Conservation (phyloP, 2,329 filamentous ascomycete species). For the Aspergillus neoniger region DNA sequence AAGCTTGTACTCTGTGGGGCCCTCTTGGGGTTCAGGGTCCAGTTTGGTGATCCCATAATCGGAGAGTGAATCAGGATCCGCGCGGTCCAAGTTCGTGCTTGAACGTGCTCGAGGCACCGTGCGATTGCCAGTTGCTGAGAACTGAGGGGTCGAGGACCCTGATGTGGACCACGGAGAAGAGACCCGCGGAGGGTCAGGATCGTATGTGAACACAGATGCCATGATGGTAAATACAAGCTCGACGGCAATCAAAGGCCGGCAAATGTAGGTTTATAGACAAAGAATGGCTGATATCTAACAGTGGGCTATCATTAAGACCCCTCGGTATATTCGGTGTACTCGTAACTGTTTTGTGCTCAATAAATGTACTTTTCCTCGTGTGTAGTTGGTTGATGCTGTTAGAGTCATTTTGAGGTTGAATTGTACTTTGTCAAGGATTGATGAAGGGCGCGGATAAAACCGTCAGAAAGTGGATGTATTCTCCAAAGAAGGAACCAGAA, state of each 20-base stretch:
- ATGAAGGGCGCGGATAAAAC: background rate
- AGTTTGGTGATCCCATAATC: slow-evolving; percentile 73
- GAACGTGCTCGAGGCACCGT: slow-evolving; percentile 31
- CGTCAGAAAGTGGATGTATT: background rate
- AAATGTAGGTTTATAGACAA: background rate
- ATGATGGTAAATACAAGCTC: slow-evolving; percentile 48
- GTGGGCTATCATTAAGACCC: background rate
- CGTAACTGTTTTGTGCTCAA: background rate
- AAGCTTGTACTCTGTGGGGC: slow-evolving; percentile 94
- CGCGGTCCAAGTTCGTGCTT: slow-evolving; percentile 43
- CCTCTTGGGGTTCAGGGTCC: slow-evolving; percentile 88
- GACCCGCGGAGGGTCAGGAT: slow-evolving; percentile 82
- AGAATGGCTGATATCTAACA: background rate
- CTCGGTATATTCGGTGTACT: background rate
- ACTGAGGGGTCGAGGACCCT: slow-evolving; percentile 45
- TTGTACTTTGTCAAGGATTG: background rate
- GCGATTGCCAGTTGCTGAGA: slow-evolving; percentile 27
- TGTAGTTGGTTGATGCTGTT: background rate
- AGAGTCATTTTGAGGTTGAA: background rate
- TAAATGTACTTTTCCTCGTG: background rate
- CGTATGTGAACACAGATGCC: slow-evolving; percentile 96
- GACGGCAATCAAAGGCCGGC: background rate
- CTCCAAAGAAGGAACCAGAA: background rate
- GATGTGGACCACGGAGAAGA: slow-evolving; percentile 84
- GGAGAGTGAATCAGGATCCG: slow-evolving; percentile 41